phyloP scores from a whole-genome alignment of 2,329 filamentous ascomycete genomes.

The Aspergillus japonicus region DNA sequence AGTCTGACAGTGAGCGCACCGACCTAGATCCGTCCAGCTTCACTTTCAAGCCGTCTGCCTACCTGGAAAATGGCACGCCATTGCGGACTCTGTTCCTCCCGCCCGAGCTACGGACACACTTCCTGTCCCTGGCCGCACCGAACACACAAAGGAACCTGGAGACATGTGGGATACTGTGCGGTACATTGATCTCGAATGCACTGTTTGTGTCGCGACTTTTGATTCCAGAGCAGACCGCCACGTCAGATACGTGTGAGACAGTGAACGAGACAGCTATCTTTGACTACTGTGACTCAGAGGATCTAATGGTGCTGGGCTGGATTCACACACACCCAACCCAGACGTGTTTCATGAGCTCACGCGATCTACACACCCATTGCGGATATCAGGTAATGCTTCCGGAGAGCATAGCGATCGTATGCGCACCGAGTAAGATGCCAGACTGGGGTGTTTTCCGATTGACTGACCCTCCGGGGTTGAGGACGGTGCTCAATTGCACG shows the following conservation, averaged over 20 bases:
- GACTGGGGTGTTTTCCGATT: constrained; percentile 91
- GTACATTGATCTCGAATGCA: constrained; percentile 86
- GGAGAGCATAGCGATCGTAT: constrained; percentile 95
- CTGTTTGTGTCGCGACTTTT: constrained; percentile 86
- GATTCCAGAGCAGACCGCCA: constrained; percentile 86
- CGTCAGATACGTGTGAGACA: constrained; percentile 91
- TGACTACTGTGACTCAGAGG: constrained; percentile 82
- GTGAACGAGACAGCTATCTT: constrained; percentile 81
- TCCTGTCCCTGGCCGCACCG: constrained; percentile 68
- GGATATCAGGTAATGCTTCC: constrained; percentile 96
- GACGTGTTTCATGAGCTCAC: constrained; percentile 95
- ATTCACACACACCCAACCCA: constrained; percentile 97
- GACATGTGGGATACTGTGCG: constrained; percentile 92
- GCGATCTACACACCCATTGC: constrained; percentile 89
- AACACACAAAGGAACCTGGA: constrained; percentile 85
- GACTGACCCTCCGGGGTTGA: constrained; percentile 87
- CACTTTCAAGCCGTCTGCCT: constrained; percentile 80
- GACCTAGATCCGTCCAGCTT: constrained; percentile 55
- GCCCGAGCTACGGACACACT: constrained; percentile 67
- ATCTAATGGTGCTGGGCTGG: constrained; percentile 87
- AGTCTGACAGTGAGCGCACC: constrained; percentile 17
- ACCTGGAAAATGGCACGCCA: constrained; percentile 83
- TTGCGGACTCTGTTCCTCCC: constrained; percentile 88
- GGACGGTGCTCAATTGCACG: constrained; percentile 76
- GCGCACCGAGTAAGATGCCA: constrained; percentile 71